These are phyloP conservation scores for Gossypium gossypioides DNA, from an alignment of 441 rosid genomes.

Conservation along the genomic window DNA sequence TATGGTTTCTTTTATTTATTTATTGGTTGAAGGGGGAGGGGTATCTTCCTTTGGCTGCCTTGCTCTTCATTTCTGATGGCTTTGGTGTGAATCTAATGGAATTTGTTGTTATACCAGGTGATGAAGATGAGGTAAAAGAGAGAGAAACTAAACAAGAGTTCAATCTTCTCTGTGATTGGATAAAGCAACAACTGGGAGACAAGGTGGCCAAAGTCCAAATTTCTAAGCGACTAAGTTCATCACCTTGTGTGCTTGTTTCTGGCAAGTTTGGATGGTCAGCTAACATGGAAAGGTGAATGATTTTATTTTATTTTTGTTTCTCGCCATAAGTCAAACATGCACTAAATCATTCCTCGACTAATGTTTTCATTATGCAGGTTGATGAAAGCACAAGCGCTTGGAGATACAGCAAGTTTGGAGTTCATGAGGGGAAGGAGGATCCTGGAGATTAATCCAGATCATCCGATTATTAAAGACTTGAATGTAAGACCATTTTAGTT, in stretches of 20 bases:
- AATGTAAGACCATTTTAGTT: constrained; percentile 43
- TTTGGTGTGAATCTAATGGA: constrained; percentile 9
- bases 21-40: neutral
- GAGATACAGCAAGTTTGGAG: constrained; percentile 88
- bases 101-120: constrained; percentile 34
- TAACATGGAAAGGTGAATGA: constrained; percentile 83
- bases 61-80: neutral
- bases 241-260: constrained; percentile 97
- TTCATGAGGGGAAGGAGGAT: constrained; percentile 96
- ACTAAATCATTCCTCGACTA: neutral
- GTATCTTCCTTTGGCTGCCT: neutral
- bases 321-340: neutral
- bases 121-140: constrained; percentile 81
- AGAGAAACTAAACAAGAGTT: constrained; percentile 71
- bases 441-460: constrained; percentile 82
- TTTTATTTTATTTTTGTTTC: neutral
- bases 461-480: constrained; percentile 79
- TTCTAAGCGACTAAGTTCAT: constrained; percentile 81
- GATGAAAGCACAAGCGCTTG: constrained; percentile 98
- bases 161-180: constrained; percentile 80
- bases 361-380: constrained; percentile 35
- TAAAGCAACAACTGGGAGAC: constrained; percentile 91
- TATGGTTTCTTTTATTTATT: neutral
- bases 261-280: constrained; percentile 99
- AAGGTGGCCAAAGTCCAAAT: constrained; percentile 91